These are phyloP conservation scores for Bryoerythrophyllum caledonicum DNA, from an alignment of 225 moss, liverwort and hornwort species.

Conservation along the genomic window DNA sequence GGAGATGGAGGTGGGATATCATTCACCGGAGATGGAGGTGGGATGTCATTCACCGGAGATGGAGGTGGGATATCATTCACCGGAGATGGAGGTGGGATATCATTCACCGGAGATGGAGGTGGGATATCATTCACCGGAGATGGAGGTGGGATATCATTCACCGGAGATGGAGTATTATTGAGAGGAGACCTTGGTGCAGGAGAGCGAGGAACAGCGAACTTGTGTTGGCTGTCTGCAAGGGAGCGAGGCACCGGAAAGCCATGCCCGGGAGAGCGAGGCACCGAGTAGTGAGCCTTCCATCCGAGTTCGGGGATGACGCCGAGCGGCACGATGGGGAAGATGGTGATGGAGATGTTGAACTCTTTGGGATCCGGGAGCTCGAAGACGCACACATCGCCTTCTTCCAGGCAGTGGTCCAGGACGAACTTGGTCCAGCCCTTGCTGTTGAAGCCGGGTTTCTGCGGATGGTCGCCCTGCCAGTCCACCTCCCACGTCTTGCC, in stretches of 20 bases:
- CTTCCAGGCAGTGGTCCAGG: constrained; percentile 45
- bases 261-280: constrained; percentile 2
- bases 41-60: too few species aligned
- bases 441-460: constrained; percentile 31
- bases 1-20: too few species aligned
- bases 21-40: constrained; percentile 1
- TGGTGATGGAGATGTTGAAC: constrained; percentile 19
- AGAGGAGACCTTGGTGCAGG: not conserved
- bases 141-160: too few species aligned
- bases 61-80: too few species aligned
- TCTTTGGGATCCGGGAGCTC: constrained; percentile 21
- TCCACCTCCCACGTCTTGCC: constrained; percentile 38
- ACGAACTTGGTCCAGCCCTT: constrained; percentile 45
- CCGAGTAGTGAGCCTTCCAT: constrained; percentile 37
- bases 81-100: not conserved
- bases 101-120: too few species aligned
- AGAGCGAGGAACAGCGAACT: not conserved
- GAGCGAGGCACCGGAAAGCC: not conserved
- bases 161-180: too few species aligned
- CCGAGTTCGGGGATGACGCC: not conserved
- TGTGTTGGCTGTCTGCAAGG: not conserved
- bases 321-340: constrained; percentile 38
- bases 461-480: constrained; percentile 39
- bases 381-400: constrained; percentile 48
- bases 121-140: too few species aligned